Conservation (phyloP, 495 filamentous ascomycete species). For the Pseudevernia furfuracea region DNA sequence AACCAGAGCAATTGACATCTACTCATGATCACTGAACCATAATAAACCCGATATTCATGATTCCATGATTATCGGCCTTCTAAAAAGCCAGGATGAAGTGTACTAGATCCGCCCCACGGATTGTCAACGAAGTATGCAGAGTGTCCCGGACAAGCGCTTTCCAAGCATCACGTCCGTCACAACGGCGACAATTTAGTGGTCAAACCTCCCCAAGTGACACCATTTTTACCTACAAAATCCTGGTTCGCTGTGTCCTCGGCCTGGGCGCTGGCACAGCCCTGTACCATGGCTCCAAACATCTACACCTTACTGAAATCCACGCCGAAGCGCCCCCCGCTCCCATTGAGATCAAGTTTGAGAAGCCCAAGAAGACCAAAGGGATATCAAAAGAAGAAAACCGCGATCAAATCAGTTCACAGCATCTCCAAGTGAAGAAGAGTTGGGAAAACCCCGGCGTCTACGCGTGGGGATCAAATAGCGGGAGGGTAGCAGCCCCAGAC, state of each 20-base stretch:
- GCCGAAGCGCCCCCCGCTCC: constrained; percentile 43
- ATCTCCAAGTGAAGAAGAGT: constrained; percentile 78
- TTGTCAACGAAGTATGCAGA: constrained; percentile 10
- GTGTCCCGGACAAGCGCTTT: constrained; percentile 11
- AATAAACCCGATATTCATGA: too few relatives aligned
- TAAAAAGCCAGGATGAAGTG: constrained; percentile 4
- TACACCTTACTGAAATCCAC: constrained; percentile 28
- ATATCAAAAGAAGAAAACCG: constrained; percentile 58
- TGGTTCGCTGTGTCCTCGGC: constrained; percentile 11
- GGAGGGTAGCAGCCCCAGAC: constrained; percentile 75
- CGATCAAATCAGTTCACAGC: constrained; percentile 66
- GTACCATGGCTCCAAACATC: constrained; percentile 16
- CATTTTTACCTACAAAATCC: background rate
- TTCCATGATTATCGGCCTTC: background rate
- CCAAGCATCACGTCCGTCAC: background rate
- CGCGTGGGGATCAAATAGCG: constrained; percentile 86
- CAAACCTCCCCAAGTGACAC: background rate
- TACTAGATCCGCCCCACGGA: constrained; percentile 1
- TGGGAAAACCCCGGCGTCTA: constrained; percentile 88
- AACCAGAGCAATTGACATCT: too few relatives aligned
- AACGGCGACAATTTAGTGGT: constrained; percentile 14
- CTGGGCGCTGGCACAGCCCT: constrained; percentile 14
- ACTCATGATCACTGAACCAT: too few relatives aligned
- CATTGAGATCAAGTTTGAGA: constrained; percentile 52
- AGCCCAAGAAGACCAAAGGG: constrained; percentile 41